These are phyloP conservation scores for Pseudozyma hubeiensis DNA, from an alignment of 1,284 basidiomycete species.

Conservation along the genomic window DNA sequence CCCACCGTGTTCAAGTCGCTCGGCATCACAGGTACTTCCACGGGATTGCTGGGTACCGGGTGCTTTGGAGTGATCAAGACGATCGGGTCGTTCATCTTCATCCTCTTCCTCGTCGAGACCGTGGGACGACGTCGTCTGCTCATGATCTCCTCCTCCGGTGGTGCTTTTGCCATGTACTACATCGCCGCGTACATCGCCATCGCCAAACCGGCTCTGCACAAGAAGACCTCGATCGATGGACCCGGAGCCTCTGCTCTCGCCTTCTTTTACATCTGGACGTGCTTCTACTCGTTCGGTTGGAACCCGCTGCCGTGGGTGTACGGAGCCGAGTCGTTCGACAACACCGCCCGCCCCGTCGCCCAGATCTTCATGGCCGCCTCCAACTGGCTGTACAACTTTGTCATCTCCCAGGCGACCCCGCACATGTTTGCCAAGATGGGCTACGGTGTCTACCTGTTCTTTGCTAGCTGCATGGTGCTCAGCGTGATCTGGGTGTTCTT, in stretches of 20 bases:
- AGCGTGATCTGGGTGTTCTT: constrained; percentile 74
- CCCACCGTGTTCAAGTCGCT: constrained; percentile 73
- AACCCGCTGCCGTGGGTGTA: constrained; percentile 63
- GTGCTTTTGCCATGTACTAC: constrained; percentile 48
- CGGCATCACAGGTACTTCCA: constrained; percentile 68
- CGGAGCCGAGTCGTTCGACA: constrained; percentile 79
- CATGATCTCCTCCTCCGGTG: constrained; percentile 65
- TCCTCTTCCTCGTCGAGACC: constrained; percentile 73
- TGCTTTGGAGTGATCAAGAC: constrained; percentile 83
- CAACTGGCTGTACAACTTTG: constrained; percentile 85
- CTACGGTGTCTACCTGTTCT: constrained; percentile 76
- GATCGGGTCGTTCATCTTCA: constrained; percentile 78
- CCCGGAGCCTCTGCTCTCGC: constrained; percentile 41
- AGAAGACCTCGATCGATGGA: constrained; percentile 14
- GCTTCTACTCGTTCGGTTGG: constrained; percentile 52
- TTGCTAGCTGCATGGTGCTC: constrained; percentile 75
- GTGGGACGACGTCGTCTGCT: constrained; percentile 74
- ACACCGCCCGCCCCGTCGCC: constrained; percentile 83
- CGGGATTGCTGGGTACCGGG: constrained; percentile 78
- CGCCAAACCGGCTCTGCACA: constrained; percentile 30
- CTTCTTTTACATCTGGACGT: constrained; percentile 60
- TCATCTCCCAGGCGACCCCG: constrained; percentile 61
- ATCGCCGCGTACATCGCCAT: constrained; percentile 57
- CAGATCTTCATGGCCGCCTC: constrained; percentile 83
- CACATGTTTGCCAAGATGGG: constrained; percentile 61